Conservation (phyloP, 1,284 basidiomycete genomes). For the Puccinia coronata region DNA sequence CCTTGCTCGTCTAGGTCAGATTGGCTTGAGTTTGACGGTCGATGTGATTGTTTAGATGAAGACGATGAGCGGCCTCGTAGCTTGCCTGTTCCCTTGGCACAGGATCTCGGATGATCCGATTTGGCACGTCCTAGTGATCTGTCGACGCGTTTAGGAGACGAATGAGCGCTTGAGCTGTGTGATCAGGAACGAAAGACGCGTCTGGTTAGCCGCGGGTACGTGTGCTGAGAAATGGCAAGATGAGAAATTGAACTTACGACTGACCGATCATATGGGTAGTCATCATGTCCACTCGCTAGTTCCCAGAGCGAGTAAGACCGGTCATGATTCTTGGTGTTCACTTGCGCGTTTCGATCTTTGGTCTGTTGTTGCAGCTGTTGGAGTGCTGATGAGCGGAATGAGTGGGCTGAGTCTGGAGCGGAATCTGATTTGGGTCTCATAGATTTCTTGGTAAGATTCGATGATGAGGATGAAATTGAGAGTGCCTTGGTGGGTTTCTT, state of each 20-base stretch:
- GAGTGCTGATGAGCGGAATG: slow-evolving; percentile 3
- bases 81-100: neutral
- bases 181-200: neutral
- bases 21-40: neutral
- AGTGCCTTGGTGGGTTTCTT: too few relatives aligned
- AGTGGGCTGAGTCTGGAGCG: neutral
- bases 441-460: neutral
- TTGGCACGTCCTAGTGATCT: neutral
- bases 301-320: slow-evolving; percentile 28
- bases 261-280: slow-evolving; percentile 38
- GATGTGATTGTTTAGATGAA: neutral
- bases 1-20: neutral
- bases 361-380: neutral
- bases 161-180: slow-evolving; percentile 13
- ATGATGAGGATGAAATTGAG: neutral
- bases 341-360: slow-evolving; percentile 13
- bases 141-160: neutral
- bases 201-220: neutral
- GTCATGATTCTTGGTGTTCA: neutral
- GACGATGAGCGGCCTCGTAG: neutral
- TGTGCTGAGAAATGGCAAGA: neutral
- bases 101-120: neutral
- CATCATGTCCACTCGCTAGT: slow-evolving; percentile 23
- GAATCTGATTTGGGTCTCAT: neutral
- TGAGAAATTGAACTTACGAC: slow-evolving; percentile 21